Evolutionary conservation across 495 filamentous ascomycete species (phyloP), one percentile per base, ranked within the genome.

Genomic region (Durotheca rogersii): DNA sequence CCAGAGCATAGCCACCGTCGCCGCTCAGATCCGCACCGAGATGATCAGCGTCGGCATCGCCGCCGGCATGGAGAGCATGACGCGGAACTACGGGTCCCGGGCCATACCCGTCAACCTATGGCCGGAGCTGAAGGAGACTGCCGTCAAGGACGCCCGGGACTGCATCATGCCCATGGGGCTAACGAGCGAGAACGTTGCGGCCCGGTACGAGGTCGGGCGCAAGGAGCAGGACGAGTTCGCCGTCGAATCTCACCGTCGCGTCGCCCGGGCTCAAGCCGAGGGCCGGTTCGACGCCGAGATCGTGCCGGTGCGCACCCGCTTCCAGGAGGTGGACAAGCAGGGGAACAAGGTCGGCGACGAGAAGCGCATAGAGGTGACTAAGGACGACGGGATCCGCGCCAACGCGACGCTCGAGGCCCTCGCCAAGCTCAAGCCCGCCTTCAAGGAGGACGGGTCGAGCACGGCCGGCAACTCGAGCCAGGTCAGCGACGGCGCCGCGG

Each of bases 21-120:
- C 86, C 1, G 80, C 86, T 17, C 76, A 83, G 35, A 93, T 95
- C 55, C 77, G 79, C 27, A 74, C 81, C 0, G 88, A 82, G 0
- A 80, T 81, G 50, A 84, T 93, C 46, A 78, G 83, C 58, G 72
- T 87, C n/a, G 90, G 90, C 51, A 81, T 96, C 41, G 90, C 84
- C 27, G 91, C 86, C 15, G 90, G 90, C 12, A 94, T 92, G 86
- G 90, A 96, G 76, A 87, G 82, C 65, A 95, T 96, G 90, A 94
- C 88, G 38, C 70, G 85, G 42, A 95, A 95, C 67, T 96, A 96
- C 68, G 89, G 84, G 6, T 80, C 74, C 0, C 73, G 81, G 43
- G 91, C 91, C 5, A 92, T 96, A 44, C 91, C 91, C 0, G 83
- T 81, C 2, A 81, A 88, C 32, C 66, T 88, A n/a, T 95, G 89